These are phyloP conservation scores for Aspergillus intermedius DNA, from an alignment of 2,329 filamentous ascomycete species.

Conservation along the genomic window DNA sequence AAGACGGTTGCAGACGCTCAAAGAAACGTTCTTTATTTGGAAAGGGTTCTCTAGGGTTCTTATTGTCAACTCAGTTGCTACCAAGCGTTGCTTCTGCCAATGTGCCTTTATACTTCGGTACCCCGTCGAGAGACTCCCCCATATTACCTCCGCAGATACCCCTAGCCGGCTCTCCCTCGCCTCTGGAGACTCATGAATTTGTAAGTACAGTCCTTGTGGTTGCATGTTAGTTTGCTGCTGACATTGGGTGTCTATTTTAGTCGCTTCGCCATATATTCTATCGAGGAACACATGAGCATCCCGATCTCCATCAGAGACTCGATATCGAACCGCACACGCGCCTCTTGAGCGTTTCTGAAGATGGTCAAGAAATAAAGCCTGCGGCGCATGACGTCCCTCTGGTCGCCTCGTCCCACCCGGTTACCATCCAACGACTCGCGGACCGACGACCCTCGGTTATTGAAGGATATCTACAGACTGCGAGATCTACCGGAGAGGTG, in stretches of 20 bases:
- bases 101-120: constrained; percentile 18
- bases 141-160: constrained; percentile 30
- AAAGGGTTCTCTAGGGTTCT: constrained; percentile 11
- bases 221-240: not conserved
- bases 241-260: constrained; percentile 12
- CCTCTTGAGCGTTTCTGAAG: constrained; percentile 40
- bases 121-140: constrained; percentile 19
- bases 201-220: constrained; percentile 15
- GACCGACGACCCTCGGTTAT: constrained; percentile 72
- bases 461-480: constrained; percentile 68
- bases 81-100: constrained; percentile 16
- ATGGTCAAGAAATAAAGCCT: constrained; percentile 32
- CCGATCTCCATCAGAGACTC: constrained; percentile 66
- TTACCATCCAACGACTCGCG: constrained; percentile 71
- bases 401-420: constrained; percentile 56
- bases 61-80: constrained; percentile 18
- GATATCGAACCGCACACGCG: constrained; percentile 61
- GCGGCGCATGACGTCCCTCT: constrained; percentile 49
- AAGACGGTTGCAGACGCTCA: constrained; percentile 8
- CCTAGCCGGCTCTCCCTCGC: constrained; percentile 14
- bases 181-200: constrained; percentile 29
- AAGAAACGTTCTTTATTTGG: constrained; percentile 10
- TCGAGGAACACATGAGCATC: constrained; percentile 75
- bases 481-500: constrained; percentile 61
- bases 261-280: constrained; percentile 82